Percentiles rank a stretch among this genome's conserved stretches.
Conservation (phyloP, 140 eudicot genomes). For the Stevia rebaudiana region DNA sequence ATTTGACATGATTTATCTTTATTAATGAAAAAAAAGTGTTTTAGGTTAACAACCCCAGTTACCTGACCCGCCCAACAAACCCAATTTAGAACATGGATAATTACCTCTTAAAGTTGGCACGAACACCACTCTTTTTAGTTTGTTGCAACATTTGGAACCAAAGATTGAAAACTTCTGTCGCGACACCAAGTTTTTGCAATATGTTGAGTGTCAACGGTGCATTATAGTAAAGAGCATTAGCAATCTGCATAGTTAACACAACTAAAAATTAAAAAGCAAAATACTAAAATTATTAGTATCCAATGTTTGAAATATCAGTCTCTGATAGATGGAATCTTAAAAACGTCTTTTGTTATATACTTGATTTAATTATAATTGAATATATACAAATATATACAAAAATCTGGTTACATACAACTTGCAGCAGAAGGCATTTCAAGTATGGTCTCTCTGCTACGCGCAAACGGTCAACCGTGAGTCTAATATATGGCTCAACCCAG, state of each 20-base stretch:
- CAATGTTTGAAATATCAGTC: background rate
- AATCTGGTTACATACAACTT: slow-evolving; percentile 56
- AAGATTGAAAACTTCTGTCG: slow-evolving; percentile 60
- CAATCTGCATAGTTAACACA: slow-evolving; percentile 42
- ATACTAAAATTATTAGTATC: background rate
- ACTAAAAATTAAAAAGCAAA: background rate
- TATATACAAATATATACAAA: background rate
- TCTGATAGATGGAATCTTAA: background rate
- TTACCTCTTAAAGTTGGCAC: slow-evolving; percentile 68
- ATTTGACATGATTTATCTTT: background rate
- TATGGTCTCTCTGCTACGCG: slow-evolving; percentile 54
- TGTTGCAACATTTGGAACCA: slow-evolving; percentile 95
- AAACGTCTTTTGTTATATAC: background rate
- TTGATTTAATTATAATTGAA: too few species aligned
- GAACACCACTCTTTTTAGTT: slow-evolving; percentile 54
- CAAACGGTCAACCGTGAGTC: slow-evolving; percentile 65
- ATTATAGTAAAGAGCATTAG: slow-evolving; percentile 79
- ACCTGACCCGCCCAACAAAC: background rate
- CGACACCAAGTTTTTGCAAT: slow-evolving; percentile 70
- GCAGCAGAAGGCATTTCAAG: slow-evolving; percentile 68
- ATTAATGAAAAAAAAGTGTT: background rate
- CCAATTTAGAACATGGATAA: background rate
- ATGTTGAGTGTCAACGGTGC: slow-evolving; percentile 52
- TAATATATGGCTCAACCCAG: slow-evolving; percentile 86
- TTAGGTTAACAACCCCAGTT: too few species aligned